A percentile compares a stretch with the other conserved stretches of the same genome.
Conservation (phyloP, 2,329 filamentous ascomycete species). For the Didymosphaeria variabile region DNA sequence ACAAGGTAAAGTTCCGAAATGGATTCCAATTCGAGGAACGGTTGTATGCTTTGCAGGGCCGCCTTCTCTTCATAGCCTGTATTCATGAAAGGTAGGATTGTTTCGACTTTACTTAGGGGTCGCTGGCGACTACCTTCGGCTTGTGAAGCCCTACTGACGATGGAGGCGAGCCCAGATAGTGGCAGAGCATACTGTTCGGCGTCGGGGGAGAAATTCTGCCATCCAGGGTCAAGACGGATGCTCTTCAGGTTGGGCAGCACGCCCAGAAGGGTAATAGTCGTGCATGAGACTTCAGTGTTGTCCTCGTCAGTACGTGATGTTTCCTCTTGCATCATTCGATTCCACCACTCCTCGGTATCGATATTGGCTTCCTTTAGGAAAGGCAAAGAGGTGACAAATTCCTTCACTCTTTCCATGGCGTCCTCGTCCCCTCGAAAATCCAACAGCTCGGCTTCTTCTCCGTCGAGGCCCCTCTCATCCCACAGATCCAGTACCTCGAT, state of each 20-base stretch:
- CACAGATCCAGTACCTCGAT: conserved; percentile 40
- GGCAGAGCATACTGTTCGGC: conserved; percentile 16
- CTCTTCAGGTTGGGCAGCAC: conserved; percentile 42
- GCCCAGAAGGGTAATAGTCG: conserved; percentile 35
- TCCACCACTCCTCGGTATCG: conserved; percentile 40
- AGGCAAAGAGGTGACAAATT: conserved; percentile 24
- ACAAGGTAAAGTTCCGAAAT: conserved; percentile 43
- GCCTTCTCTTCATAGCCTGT: conserved; percentile 42
- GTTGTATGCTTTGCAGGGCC: conserved; percentile 38
- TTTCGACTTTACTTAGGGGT: conserved; percentile 36
- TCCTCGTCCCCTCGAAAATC: conserved; percentile 32
- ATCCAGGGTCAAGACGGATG: conserved; percentile 38
- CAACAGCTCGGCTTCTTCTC: conserved; percentile 1
- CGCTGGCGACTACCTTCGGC: conserved; percentile 14
- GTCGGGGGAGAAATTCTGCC: conserved; percentile 29
- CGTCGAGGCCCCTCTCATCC: conserved; percentile 26
- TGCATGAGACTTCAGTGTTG: conserved; percentile 29
- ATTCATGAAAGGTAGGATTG: conserved; percentile 41
- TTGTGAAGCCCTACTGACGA: conserved; percentile 19
- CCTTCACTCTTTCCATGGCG: conserved; percentile 33
- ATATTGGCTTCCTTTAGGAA: conserved; percentile 14
- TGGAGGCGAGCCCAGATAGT: conserved; percentile 2
- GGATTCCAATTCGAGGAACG: conserved; percentile 37
- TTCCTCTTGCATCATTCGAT: conserved; percentile 33
- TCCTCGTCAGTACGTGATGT: conserved; percentile 22